Base-by-base conservation (phyloP, 805 yeast species). In the Danielozyma ontarioensis region DNA sequence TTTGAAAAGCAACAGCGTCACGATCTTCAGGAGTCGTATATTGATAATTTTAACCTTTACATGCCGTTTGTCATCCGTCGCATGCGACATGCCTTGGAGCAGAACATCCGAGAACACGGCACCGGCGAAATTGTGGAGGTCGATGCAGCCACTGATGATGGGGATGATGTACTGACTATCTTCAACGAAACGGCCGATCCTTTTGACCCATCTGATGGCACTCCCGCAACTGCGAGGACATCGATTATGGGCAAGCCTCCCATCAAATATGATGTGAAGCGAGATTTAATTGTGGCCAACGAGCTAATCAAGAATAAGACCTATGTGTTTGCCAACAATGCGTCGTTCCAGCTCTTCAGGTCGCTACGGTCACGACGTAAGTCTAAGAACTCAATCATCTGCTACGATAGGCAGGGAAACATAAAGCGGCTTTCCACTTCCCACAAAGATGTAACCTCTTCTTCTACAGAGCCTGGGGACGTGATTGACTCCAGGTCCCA, bases 31-130 rank as follows among this genome's bases (percentile, higher is more conserved):
- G 54, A 48, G 0, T 47, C 60, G 2, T 66, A 48, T 41, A 46
- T 45, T 17, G 68, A 57, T n/a, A 66, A 66, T 36, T 66, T 55
- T 40, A 57, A 59, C 8, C 41, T 48, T 19, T 66, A 64, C 40
- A 40, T 62, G 5, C 72, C 72, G 4, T 66, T 40, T 43, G 41
- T 64, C n/a, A 30, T 62, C n/a, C 44, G 68, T 21, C 50, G 57
- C 21, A 30, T 49, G 29, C 46, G 68, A 17, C 25, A 17, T 13
- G 17, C 27, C 7, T 21, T 8, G 28, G n/a, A 30, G 16, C 16
- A 11, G 27, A 13, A 22, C 17, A 17, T 5, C 14, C 13, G 16
- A 14, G 5, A 6, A 14, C n/a, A 17, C 17, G 8, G 11, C 13
- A 4, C 17, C 18, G 31, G 18, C 21, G 28, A 28, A 8, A 22